These are phyloP conservation scores for Abrus pulchellus DNA, from an alignment of 306 rosid genomes.

Conservation along the genomic window DNA sequence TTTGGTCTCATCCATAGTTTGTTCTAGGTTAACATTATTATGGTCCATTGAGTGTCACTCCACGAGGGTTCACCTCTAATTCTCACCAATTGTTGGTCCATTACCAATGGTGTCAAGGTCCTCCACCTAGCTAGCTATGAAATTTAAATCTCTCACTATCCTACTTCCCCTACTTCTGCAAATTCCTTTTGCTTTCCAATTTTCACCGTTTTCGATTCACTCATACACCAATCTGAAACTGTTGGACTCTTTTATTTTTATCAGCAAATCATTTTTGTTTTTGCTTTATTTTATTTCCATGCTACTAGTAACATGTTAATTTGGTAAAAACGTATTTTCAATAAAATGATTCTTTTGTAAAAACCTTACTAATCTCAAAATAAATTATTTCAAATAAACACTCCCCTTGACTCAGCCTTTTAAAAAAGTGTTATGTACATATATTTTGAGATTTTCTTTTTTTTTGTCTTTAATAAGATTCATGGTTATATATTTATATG, in stretches of 20 bases:
- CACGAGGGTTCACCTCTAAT: conserved; percentile 56
- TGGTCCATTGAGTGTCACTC: conserved; percentile 47
- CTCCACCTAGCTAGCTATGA: conserved; percentile 42
- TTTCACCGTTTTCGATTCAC: not conserved
- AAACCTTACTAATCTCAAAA: not conserved
- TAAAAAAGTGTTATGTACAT: not conserved
- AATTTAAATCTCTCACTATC: conserved; percentile 40
- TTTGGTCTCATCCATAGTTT: conserved; percentile 1
- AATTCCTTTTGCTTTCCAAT: not conserved
- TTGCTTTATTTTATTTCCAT: not conserved
- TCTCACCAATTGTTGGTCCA: conserved; percentile 53
- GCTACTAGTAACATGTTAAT: not conserved
- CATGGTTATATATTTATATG: too few relatives aligned
- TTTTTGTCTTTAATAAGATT: too few relatives aligned
- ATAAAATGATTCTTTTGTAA: not conserved
- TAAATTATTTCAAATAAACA: not conserved
- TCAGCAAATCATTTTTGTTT: not conserved
- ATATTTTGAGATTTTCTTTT: too few relatives aligned
- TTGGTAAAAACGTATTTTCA: not conserved
- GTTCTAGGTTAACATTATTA: conserved; percentile 38
- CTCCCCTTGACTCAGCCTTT: not conserved
- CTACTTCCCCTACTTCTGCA: conserved; percentile 36
- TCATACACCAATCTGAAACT: conserved; percentile 9
- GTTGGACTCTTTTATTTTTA: not conserved
- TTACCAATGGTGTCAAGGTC: conserved; percentile 49